Evolutionary conservation across 441 rosid genomes (phyloP).

Genomic region (Raphanus hybrid): DNA sequence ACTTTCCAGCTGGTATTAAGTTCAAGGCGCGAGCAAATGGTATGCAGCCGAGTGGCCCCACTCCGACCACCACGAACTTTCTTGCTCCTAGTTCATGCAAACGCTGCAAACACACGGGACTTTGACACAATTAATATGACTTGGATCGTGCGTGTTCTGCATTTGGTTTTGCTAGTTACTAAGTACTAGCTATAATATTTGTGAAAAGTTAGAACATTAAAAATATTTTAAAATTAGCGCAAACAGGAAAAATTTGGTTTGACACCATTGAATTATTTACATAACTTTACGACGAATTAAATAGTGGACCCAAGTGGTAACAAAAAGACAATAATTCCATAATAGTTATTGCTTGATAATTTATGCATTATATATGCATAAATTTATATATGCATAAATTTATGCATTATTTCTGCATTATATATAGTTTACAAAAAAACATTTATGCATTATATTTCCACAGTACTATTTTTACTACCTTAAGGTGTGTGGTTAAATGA

Average conservation of each 20-base stretch:
- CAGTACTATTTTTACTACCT: slow-evolving; percentile 42
- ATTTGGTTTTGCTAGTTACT: neutral
- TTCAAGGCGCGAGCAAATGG: slow-evolving; percentile 61
- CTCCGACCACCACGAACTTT: slow-evolving; percentile 57
- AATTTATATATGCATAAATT: too few species aligned
- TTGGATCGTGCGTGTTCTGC: neutral
- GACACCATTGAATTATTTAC: neutral
- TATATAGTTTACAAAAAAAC: too few species aligned
- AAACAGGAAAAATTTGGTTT: neutral
- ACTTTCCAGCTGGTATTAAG: slow-evolving; percentile 47
- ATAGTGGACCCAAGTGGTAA: neutral
- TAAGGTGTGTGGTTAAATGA: slow-evolving; percentile 54
- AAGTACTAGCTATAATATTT: neutral
- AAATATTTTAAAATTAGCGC: neutral
- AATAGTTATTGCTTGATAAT: slow-evolving; percentile 5
- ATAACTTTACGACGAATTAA: neutral
- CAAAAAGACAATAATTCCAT: neutral
- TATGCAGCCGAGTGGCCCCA: slow-evolving; percentile 71
- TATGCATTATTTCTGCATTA: too few species aligned
- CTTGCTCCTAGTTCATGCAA: slow-evolving; percentile 60
- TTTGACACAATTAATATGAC: neutral
- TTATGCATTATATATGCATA: neutral
- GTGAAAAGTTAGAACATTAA: neutral
- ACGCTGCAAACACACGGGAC: slow-evolving; percentile 34
- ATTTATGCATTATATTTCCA: neutral